phyloP scores from a whole-genome alignment of 2,329 filamentous ascomycete genomes.

The Seiridium unicorne region DNA sequence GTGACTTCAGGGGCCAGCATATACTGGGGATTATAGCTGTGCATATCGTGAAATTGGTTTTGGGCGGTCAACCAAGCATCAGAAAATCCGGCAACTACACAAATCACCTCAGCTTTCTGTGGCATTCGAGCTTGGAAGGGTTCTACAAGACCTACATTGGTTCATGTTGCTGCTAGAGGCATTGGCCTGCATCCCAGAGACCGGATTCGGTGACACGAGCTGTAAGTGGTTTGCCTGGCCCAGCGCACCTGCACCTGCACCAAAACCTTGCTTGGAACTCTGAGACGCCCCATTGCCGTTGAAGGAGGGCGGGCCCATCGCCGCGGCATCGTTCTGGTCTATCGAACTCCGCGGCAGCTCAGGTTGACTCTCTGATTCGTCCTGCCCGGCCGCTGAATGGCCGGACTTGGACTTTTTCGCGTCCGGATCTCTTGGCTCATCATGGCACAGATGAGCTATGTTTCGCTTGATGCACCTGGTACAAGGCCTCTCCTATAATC shows the following conservation, averaged over 20 bases:
- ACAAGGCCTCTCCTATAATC: conserved; percentile 82
- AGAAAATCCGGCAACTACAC: conserved; percentile 71
- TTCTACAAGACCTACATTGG: conserved; percentile 64
- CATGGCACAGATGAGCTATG: conserved; percentile 97
- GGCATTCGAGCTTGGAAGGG: conserved; percentile 23
- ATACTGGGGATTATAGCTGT: conserved; percentile 88
- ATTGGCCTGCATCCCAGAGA: conserved; percentile 65
- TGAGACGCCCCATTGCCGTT: conserved; percentile 34
- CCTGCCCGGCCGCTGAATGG: conserved; percentile 53
- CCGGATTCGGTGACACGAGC: conserved; percentile 69
- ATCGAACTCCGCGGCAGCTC: conserved; percentile 56
- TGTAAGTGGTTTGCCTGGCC: conserved; percentile 56
- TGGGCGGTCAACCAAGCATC: conserved; percentile 79
- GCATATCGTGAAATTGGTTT: conserved; percentile 90
- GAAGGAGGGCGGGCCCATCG: conserved; percentile 54
- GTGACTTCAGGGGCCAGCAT: conserved; percentile 92
- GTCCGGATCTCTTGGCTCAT: conserved; percentile 85
- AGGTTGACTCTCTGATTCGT: conserved; percentile 58
- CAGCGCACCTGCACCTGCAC: conserved; percentile 40
- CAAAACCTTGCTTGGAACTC: conserved; percentile 42
- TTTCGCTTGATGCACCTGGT: conserved; percentile 97
- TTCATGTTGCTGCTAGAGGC: conserved; percentile 64
- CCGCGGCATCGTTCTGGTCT: conserved; percentile 45
- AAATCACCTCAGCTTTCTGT: conserved; percentile 25
- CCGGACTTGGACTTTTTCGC: conserved; percentile 76